Evolutionary conservation across 805 yeast species (phyloP).

Genomic region (Metschnikowia lunata): DNA sequence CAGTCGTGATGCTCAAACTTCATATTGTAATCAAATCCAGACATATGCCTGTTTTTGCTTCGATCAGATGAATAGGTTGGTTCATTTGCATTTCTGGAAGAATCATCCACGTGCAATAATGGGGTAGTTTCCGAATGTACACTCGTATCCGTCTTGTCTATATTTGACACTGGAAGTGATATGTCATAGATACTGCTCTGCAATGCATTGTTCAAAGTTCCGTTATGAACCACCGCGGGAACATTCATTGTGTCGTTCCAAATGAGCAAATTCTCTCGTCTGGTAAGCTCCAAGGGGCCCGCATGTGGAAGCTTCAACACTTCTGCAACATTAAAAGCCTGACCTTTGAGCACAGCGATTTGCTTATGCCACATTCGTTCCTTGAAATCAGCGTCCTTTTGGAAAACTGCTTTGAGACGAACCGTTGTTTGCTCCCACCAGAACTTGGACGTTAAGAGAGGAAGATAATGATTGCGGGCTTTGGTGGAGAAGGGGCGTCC

Average conservation of each 20-base stretch:
- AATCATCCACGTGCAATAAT: background rate
- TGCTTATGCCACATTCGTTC: constrained; percentile 65
- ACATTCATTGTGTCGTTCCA: constrained; percentile 60
- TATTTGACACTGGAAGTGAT: background rate
- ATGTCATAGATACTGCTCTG: constrained; percentile 22
- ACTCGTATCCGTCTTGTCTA: background rate
- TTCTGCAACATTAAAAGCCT: constrained; percentile 72
- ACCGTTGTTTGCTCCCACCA: constrained; percentile 69
- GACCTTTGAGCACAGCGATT: constrained; percentile 69
- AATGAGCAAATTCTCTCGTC: constrained; percentile 52
- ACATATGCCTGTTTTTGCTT: constrained; percentile 10
- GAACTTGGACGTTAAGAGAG: constrained; percentile 50
- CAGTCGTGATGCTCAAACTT: constrained; percentile 7
- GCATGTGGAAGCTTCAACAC: constrained; percentile 51
- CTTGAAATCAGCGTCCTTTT: constrained; percentile 57
- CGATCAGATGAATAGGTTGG: background rate
- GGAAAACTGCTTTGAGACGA: constrained; percentile 45
- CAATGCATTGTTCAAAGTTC: constrained; percentile 41
- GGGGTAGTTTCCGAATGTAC: constrained; percentile 6
- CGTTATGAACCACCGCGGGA: constrained; percentile 33
- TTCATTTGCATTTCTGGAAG: background rate
- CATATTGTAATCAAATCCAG: constrained; percentile 23
- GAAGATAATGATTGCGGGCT: constrained; percentile 54
- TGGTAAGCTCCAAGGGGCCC: constrained; percentile 64
- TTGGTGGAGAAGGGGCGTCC: constrained; percentile 61